These are phyloP conservation scores for Margaritispora aquatica DNA, from an alignment of 495 filamentous ascomycete species.

Conservation along the genomic window DNA sequence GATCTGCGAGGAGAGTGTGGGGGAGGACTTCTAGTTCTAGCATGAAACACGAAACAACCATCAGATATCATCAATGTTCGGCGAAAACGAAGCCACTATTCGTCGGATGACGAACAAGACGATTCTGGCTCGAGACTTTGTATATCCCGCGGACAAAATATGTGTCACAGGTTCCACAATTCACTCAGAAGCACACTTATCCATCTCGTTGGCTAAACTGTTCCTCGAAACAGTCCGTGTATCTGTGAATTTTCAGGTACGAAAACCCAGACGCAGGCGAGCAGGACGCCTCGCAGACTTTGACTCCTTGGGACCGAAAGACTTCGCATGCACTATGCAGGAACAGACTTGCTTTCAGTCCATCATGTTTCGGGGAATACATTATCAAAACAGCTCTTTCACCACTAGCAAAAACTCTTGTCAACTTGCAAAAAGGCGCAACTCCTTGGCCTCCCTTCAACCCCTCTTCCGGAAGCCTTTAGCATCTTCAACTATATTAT, in stretches of 20 bases:
- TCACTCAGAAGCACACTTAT: slow-evolving; percentile 2
- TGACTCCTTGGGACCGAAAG: background rate
- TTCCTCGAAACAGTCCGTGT: too few species aligned
- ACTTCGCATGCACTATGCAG: slow-evolving; percentile 22
- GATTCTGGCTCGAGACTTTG: background rate
- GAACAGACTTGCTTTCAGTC: slow-evolving; percentile 6
- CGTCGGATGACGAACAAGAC: slow-evolving; percentile 9
- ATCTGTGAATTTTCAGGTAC: slow-evolving; percentile 4
- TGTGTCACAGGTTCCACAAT: slow-evolving; percentile 10
- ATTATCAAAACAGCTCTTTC: background rate
- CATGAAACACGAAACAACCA: slow-evolving; percentile 18
- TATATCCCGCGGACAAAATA: background rate
- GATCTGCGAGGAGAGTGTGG: slow-evolving; percentile 8
- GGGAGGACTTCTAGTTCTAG: background rate
- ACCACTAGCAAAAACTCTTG: too few species aligned
- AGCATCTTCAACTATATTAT: background rate
- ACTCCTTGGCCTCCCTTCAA: background rate
- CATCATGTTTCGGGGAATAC: background rate
- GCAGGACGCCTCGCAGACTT: background rate
- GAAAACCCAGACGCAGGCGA: background rate
- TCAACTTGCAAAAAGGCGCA: too few species aligned
- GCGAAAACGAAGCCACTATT: slow-evolving; percentile 1
- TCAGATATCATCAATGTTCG: background rate
- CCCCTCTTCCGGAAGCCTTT: background rate
- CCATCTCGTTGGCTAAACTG: background rate